Evolutionary conservation across 441 rosid species (phyloP), one percentile per base, ranked within the genome.

Genomic region (Pelargonium citronellum): DNA sequence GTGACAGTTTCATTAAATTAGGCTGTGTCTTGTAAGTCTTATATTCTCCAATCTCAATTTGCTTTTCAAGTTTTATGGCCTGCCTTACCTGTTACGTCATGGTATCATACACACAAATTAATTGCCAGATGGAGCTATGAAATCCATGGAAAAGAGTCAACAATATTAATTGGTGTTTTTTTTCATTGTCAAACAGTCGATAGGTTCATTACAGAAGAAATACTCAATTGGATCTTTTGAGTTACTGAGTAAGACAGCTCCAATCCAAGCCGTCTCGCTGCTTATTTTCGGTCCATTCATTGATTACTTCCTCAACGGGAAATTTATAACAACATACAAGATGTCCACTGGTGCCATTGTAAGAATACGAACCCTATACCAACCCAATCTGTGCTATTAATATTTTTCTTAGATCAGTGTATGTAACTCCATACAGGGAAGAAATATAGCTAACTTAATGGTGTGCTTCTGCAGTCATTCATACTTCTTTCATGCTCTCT

Each of bases 221-320:
- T 94, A 94, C 83, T 84, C 95, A 7, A 67, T 91, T 63, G 97
- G 96, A 77, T 94, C 98, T 12, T 94, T 94, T 71, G 97, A 94
- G 77, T 81, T 94, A 82, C 82, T 94, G 68, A 94, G 97, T 76
- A 90, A 81, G 80, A 94, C 97, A 7, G 98, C 98, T 76, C 98
- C 98, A 39, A 94, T 94, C 74, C 98, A 94, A 87, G 97, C 96
- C 22, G 10, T 87, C 55, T 94, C 95, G 57, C 98, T 94, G 39
- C 91, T 94, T 69, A 64, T 90, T 43, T 69, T 94, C 41, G 98
- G 98, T 75, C 98, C 98, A 19, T 88, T 89, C 58, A 74, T 87
- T 55, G 98, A 94, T 68, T 89, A 86, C 82, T 83, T 22, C 80
- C 91, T 94, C 67, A 84, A 76, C 16, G 92, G 91, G 41, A 88